Percentiles rank a stretch among this genome's conserved stretches.
phyloP scores from a whole-genome alignment of 1,284 basidiomycete species.

The Irpex sp. region DNA sequence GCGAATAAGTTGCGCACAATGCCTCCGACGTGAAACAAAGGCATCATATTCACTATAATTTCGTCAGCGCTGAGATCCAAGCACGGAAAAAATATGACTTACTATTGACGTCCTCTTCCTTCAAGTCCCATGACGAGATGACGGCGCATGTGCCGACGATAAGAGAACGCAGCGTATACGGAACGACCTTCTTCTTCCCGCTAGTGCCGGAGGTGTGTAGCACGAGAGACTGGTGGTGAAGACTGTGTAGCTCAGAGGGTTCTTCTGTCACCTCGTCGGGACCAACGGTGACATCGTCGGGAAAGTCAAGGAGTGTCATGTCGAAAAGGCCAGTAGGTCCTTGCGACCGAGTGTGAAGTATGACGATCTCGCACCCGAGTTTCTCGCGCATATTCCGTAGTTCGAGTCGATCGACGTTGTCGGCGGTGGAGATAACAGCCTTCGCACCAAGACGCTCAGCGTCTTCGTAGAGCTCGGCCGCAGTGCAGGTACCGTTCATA shows the following conservation, averaged over 20 bases:
- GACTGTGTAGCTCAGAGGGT: conserved; percentile 31
- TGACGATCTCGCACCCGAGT: conserved; percentile 28
- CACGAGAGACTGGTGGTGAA: conserved; percentile 51
- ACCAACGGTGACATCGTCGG: not conserved
- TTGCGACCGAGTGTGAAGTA: not conserved
- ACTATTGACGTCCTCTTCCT: conserved; percentile 40
- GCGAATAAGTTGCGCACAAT: conserved; percentile 62
- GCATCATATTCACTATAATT: conserved; percentile 57
- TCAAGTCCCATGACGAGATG: conserved; percentile 54
- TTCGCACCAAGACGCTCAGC: conserved; percentile 33
- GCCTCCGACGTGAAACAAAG: conserved; percentile 66
- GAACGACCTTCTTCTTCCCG: conserved; percentile 58
- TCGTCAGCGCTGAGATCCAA: not conserved
- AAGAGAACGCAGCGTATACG: conserved; percentile 55
- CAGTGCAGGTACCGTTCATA: conserved; percentile 41
- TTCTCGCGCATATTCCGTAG: conserved; percentile 28
- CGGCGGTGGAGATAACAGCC: conserved; percentile 36
- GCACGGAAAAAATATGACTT: conserved; percentile 17
- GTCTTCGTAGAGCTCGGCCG: conserved; percentile 38
- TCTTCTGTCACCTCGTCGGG: not conserved
- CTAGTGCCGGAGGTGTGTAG: conserved; percentile 67
- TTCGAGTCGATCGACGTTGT: conserved; percentile 34
- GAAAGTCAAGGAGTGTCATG: conserved; percentile 1
- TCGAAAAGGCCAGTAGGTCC: conserved; percentile 6
- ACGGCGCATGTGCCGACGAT: conserved; percentile 59